Evolutionary conservation across 1,139 yeast species (phyloP), one percentile per base, ranked within the genome.

Genomic region (Yamadazyma conglobata): DNA sequence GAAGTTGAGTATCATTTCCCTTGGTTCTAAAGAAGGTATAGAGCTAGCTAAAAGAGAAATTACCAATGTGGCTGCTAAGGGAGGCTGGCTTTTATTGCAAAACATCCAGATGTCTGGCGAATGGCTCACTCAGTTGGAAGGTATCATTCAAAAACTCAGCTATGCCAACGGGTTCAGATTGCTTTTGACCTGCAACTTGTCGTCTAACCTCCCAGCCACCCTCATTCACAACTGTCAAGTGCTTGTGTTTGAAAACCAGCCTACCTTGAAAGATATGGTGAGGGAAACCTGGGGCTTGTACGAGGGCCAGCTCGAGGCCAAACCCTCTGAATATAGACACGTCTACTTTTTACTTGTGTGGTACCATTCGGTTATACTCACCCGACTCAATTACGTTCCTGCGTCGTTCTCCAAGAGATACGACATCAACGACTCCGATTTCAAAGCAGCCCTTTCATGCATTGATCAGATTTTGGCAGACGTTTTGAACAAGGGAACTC

Each of bases 391-490:
- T 26, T 81, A 68, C 42, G 67, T 67, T 2, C 88, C 91, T 0
- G 50, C 72, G 5, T 85, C 93, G 1, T 83, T 85, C 56, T 47
- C 60, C 2, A 71, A 72, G 44, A 48, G 44, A 6, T 82, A 84
- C 48, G 94, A 83, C 38, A 73, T 87, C 45, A 83, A 77, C 47
- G 87, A 84, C 38, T 59, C 79, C n/a, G 96, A 88, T 50, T 72
- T 81, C 38, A 60, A 62, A n/a, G 64, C 76, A 21, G 79, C 76
- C 2, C 42, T 64, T 9, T 50, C 47, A 29, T 62, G 77, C 3
- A 53, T 82, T 19, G 67, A 65, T 23, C 53, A 59, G 24, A 54
- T 71, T 52, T 44, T 74, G 25, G 46, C 46, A 5, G 46, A 50
- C 8, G 39, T 52, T 11, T 40, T 25, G 23, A 27, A 53, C 2